phyloP scores from a whole-genome alignment of 805 yeast genomes.

The Candida ficus region DNA sequence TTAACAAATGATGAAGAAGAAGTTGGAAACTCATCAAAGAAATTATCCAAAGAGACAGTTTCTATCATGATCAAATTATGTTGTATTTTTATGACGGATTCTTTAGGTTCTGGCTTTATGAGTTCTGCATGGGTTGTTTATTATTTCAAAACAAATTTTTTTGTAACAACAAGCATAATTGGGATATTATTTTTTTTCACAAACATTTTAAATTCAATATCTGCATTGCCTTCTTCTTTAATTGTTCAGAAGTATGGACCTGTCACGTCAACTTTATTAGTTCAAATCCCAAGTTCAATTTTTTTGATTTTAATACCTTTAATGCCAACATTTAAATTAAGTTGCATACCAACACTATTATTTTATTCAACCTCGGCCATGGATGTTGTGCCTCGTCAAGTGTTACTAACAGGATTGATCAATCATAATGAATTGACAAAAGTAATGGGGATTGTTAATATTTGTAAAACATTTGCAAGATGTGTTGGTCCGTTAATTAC shows the following conservation, averaged over 20 bases:
- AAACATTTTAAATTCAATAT: constrained; percentile 55
- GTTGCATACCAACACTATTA: constrained; percentile 46
- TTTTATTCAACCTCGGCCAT: constrained; percentile 66
- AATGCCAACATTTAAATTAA: constrained; percentile 31
- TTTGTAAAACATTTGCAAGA: constrained; percentile 80
- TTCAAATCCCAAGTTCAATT: constrained; percentile 74
- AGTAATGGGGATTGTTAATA: constrained; percentile 81
- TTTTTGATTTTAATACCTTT: constrained; percentile 54
- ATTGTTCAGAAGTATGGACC: constrained; percentile 71
- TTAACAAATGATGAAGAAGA: constrained; percentile 8
- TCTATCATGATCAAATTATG: constrained; percentile 43
- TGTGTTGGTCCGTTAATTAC: constrained; percentile 78
- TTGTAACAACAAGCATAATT: constrained; percentile 47
- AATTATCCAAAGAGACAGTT: constrained; percentile 36
- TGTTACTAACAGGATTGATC: constrained; percentile 65
- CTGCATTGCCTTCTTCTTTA: constrained; percentile 73
- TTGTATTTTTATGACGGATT: constrained; percentile 72
- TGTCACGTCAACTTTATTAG: constrained; percentile 63
- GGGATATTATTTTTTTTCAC: constrained; percentile 67
- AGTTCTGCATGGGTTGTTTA: constrained; percentile 85
- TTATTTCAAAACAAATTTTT: constrained; percentile 59
- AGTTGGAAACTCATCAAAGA: not conserved
- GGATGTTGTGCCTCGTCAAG: constrained; percentile 92
- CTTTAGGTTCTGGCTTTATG: constrained; percentile 86
- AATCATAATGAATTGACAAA: constrained; percentile 59